phyloP scores from a whole-genome alignment of 2,329 filamentous ascomycete species.

The Cytospora paraplurivora region DNA sequence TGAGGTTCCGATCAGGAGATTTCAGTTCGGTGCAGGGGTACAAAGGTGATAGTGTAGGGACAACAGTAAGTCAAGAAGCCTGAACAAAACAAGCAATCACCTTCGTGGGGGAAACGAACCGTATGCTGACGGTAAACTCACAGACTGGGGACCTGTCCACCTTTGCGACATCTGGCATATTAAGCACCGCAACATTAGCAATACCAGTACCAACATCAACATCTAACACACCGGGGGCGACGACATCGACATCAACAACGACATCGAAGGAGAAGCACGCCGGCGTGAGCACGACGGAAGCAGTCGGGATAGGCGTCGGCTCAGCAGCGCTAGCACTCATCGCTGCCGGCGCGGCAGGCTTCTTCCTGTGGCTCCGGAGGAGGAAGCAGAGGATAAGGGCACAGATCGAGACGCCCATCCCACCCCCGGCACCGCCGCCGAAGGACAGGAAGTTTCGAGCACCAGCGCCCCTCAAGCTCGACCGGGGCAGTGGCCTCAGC shows the following conservation, averaged over 20 bases:
- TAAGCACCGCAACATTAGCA: not conserved
- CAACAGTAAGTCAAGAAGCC: constrained; percentile 14
- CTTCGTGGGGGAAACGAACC: too few relatives aligned
- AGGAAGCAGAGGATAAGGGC: constrained; percentile 26
- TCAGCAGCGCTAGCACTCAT: constrained; percentile 32
- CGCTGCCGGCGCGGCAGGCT: constrained; percentile 24
- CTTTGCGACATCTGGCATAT: constrained; percentile 4
- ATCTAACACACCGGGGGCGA: not conserved
- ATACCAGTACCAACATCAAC: constrained; percentile 7
- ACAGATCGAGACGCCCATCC: constrained; percentile 17
- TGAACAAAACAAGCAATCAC: not conserved
- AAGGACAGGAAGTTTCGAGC: constrained; percentile 14
- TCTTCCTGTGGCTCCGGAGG: constrained; percentile 33
- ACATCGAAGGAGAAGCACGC: constrained; percentile 10
- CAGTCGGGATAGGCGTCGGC: constrained; percentile 35
- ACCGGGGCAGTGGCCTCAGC: not conserved
- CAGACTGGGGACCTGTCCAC: not conserved
- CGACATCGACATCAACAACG: constrained; percentile 1
- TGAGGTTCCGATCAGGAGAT: constrained; percentile 22
- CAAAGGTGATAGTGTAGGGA: constrained; percentile 13
- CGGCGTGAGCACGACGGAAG: constrained; percentile 31
- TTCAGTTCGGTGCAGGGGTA: constrained; percentile 22
- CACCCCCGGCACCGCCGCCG: constrained; percentile 18
- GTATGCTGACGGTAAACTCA: not conserved
- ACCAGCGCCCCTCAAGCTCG: constrained; percentile 9